phyloP scores from a whole-genome alignment of 345 rosid species.

The Heritiera fomes region DNA sequence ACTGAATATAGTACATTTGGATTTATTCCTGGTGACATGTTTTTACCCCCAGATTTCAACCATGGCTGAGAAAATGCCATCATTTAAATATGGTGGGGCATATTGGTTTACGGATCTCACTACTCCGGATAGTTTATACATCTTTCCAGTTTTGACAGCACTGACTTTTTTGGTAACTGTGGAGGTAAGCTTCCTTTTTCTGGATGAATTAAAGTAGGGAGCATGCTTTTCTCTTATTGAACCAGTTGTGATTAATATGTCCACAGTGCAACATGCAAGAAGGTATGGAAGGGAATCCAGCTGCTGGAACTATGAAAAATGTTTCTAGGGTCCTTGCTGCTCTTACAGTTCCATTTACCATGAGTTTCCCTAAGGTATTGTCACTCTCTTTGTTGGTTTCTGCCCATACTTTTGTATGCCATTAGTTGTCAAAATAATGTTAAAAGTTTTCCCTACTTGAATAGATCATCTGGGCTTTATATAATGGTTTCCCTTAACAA shows the following conservation, averaged over 20 bases:
- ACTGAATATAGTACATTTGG: not conserved
- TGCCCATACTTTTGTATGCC: not conserved
- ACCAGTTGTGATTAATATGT: not conserved
- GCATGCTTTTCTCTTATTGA: not conserved
- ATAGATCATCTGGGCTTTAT: not conserved
- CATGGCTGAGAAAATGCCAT: constrained; percentile 89
- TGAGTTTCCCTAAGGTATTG: constrained; percentile 70
- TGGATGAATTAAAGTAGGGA: too few relatives aligned
- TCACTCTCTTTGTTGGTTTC: not conserved
- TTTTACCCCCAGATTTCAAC: constrained; percentile 50
- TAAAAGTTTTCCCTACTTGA: not conserved
- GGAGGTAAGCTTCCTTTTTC: constrained; percentile 55
- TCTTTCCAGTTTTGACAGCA: constrained; percentile 71
- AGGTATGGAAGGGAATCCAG: constrained; percentile 87
- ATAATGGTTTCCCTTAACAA: not conserved
- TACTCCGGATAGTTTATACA: constrained; percentile 64
- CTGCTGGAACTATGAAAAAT: constrained; percentile 54
- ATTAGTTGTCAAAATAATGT: not conserved
- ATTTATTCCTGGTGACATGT: constrained; percentile 11
- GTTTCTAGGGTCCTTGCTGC: constrained; percentile 60
- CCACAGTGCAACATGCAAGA: constrained; percentile 75
- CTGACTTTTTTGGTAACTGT: constrained; percentile 68
- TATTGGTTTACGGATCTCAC: constrained; percentile 80
- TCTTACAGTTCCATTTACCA: constrained; percentile 71
- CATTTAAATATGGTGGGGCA: constrained; percentile 83